Evolutionary conservation across 176 grass and related monocot species (phyloP), one percentile per base, ranked within the genome.

Genomic region (Cocos nucifera): DNA sequence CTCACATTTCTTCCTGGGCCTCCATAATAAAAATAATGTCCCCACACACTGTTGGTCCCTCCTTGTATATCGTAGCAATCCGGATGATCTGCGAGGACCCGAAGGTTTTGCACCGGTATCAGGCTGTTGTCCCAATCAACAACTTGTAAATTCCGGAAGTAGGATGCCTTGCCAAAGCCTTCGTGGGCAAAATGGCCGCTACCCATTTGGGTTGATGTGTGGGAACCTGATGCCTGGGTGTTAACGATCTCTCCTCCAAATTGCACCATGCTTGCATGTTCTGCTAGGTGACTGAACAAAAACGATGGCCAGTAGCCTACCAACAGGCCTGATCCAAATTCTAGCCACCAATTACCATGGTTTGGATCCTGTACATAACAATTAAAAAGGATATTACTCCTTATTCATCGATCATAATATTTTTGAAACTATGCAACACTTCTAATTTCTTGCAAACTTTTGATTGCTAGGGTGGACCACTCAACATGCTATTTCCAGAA

Each of bases 341-440:
- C 86, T 1, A 95, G 82, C 90, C 90, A 95, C 90, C 90, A 95
- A 63, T 95, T 95, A 25, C 90, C 90, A 49, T 89, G 86, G 75
- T 86, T 86, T 14, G 35, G 35, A 44, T 44, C 35, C 35, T 44
- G 35, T 14, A 44, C 1, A 44, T n/a, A 44, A 3, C 9, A 44
- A 44, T 44, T 14, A 14, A 44, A 44, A 44, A 44, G 10, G 35
- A 44, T 44, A 44, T 12, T 3, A 44, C 10, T 14, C 14, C 35
- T 44, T 14, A 44, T 35, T 2, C 32, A 35, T 9, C 32, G 8
- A 9, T 35, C 32, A 1, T 6, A 35, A 35, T 35, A 9, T 44
- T 12, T 12, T 0, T 44, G 10, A 44, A 44, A 12, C 35, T 14
- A 12, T 10, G 9, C 35, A 14, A 2, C 2, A 14, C 35, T 44